Evolutionary conservation across 805 yeast genomes (phyloP).

Genomic region (Millerozyma acaciae): DNA sequence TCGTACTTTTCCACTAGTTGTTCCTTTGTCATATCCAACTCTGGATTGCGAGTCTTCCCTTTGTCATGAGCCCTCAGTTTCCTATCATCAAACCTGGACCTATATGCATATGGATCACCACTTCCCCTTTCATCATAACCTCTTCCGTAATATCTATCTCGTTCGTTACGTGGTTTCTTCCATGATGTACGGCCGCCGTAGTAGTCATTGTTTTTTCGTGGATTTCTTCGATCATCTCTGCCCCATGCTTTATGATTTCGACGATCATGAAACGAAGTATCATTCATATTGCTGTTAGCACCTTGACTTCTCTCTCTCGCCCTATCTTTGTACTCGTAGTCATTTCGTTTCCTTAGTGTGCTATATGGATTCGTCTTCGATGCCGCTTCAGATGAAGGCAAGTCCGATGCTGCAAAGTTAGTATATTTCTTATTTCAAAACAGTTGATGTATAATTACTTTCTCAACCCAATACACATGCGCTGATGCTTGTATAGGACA

Average conservation of each 20-base stretch:
- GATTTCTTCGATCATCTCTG: slow-evolving; percentile 3
- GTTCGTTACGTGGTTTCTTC: neutral
- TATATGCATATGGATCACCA: slow-evolving; percentile 1
- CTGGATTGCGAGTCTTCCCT: slow-evolving; percentile 9
- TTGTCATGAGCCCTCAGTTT: slow-evolving; percentile 3
- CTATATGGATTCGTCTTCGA: slow-evolving; percentile 3
- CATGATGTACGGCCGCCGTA: slow-evolving; percentile 1
- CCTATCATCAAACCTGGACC: slow-evolving; percentile 3
- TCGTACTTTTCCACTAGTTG: slow-evolving; percentile 20
- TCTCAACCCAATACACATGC: too few species aligned
- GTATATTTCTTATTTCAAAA: neutral
- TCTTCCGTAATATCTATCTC: slow-evolving; percentile 2
- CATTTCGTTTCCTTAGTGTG: slow-evolving; percentile 1
- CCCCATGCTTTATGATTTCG: slow-evolving; percentile 2
- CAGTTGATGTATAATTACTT: too few species aligned
- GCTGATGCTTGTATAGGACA: too few species aligned
- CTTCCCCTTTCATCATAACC: slow-evolving; percentile 1
- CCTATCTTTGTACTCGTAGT: slow-evolving; percentile 3
- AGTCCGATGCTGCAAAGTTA: slow-evolving; percentile 3
- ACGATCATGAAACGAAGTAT: too few species aligned
- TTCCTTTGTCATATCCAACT: slow-evolving; percentile 15
- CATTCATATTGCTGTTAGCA: slow-evolving; percentile 3
- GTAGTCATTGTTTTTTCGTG: neutral
- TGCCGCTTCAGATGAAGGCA: slow-evolving; percentile 3
- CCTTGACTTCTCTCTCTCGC: slow-evolving; percentile 8